Evolutionary conservation across 2,329 filamentous ascomycete genomes (phyloP).

Genomic region (Periconia macrospinosa): DNA sequence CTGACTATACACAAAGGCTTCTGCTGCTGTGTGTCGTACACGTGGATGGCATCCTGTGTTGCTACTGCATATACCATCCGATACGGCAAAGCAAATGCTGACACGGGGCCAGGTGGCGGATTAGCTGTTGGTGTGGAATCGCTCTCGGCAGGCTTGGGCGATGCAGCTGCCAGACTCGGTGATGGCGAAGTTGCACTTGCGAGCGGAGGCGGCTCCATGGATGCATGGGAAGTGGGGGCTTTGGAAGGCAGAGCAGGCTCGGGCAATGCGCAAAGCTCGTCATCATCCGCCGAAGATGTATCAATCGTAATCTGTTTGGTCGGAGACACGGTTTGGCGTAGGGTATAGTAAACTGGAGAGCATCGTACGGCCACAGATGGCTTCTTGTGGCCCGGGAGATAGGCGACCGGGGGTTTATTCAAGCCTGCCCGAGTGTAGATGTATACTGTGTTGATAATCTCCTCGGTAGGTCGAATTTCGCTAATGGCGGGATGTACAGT

Average conservation of each 20-base stretch:
- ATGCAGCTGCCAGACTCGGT: constrained; percentile 55
- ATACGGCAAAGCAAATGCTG: constrained; percentile 84
- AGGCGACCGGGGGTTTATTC: constrained; percentile 93
- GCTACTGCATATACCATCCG: constrained; percentile 96
- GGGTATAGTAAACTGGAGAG: constrained; percentile 84
- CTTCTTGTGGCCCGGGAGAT: constrained; percentile 96
- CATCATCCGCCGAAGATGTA: constrained; percentile 85
- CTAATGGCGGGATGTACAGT: constrained; percentile 69
- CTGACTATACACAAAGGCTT: constrained; percentile 92
- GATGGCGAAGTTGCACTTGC: constrained; percentile 57
- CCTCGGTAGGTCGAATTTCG: constrained; percentile 74
- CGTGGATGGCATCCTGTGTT: constrained; percentile 89
- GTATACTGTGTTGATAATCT: constrained; percentile 96
- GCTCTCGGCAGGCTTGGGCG: constrained; percentile 55
- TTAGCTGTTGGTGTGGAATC: constrained; percentile 58
- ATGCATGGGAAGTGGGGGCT: constrained; percentile 61
- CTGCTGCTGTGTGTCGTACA: constrained; percentile 97
- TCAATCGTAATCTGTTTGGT: constrained; percentile 94
- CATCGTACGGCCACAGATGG: constrained; percentile 95
- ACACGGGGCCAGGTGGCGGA: constrained; percentile 49
- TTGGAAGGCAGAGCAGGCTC: constrained; percentile 69
- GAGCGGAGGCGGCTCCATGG: constrained; percentile 81
- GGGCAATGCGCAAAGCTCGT: constrained; percentile 79
- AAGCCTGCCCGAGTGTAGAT: constrained; percentile 96
- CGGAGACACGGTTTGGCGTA: constrained; percentile 65